phyloP scores from a whole-genome alignment of 164 flowering plant genomes.

The Umbilicus rupestris region DNA sequence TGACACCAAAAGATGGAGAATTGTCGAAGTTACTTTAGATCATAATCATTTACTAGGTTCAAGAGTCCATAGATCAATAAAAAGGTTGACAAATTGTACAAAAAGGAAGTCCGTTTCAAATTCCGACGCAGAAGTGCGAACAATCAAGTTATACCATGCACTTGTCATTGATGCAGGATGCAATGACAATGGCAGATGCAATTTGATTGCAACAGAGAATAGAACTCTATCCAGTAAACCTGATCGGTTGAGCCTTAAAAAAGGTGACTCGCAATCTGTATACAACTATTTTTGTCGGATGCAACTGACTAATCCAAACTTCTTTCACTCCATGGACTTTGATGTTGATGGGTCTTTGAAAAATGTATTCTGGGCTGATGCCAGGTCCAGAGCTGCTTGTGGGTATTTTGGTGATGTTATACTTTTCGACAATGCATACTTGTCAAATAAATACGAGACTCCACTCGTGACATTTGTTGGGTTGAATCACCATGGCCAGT shows the following conservation, averaged over 20 bases:
- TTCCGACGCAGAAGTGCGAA: conserved; percentile 26
- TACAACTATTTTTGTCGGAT: conserved; percentile 32
- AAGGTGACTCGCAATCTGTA: conserved; percentile 32
- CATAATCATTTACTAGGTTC: conserved; percentile 54
- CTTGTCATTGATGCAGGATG: conserved; percentile 31
- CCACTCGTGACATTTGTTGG: conserved; percentile 41
- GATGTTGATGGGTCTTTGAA: conserved; percentile 29
- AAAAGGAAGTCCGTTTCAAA: conserved; percentile 24
- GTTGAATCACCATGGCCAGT: conserved; percentile 37
- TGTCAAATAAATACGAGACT: conserved; percentile 29
- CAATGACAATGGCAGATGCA: conserved; percentile 19
- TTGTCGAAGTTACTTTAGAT: conserved; percentile 45
- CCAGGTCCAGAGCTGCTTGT: conserved; percentile 31
- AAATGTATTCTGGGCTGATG: conserved; percentile 37
- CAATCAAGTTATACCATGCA: conserved; percentile 33
- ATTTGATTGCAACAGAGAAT: conserved; percentile 16
- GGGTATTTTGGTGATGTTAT: conserved; percentile 33
- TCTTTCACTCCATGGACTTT: conserved; percentile 32
- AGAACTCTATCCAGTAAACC: conserved; percentile 13
- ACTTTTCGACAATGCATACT: conserved; percentile 27
- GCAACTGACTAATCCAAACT: conserved; percentile 38
- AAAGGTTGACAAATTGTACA: conserved; percentile 27
- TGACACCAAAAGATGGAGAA: conserved; percentile 58
- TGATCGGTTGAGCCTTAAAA: conserved; percentile 26
- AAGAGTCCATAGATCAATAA: conserved; percentile 27